Evolutionary conservation across 257 asterid genomes (phyloP).

Genomic region (Lithospermum erythrorhizon): DNA sequence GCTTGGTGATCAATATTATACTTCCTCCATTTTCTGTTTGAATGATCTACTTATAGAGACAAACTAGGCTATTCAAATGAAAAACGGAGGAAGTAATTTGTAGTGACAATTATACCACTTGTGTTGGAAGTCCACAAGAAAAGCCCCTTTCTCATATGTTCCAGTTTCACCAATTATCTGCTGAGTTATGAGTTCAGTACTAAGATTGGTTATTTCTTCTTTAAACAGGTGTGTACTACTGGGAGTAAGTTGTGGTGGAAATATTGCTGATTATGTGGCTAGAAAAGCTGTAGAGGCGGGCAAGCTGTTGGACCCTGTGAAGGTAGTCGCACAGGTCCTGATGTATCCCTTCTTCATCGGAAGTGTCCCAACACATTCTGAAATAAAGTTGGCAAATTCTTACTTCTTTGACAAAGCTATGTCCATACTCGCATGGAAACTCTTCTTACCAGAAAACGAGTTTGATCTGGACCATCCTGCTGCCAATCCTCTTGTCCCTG

Average conservation of each 20-base stretch:
- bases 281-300: slow-evolving; percentile 78
- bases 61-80: not conserved
- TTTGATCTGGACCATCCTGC: slow-evolving; percentile 75
- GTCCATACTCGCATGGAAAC: slow-evolving; percentile 78
- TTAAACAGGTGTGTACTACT: slow-evolving; percentile 79
- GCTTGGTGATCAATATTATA: not conserved
- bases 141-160: not conserved
- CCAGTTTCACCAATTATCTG: not conserved
- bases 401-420: slow-evolving; percentile 87
- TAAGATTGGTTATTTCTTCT: not conserved
- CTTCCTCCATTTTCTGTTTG: not conserved
- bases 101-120: not conserved
- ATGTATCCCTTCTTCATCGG: slow-evolving; percentile 95
- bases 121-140: not conserved
- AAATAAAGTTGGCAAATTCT: slow-evolving; percentile 71
- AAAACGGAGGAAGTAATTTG: not conserved
- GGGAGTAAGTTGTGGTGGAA: slow-evolving; percentile 95
- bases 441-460: slow-evolving; percentile 63
- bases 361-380: slow-evolving; percentile 75
- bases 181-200: not conserved
- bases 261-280: slow-evolving; percentile 67
- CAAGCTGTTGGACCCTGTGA: slow-evolving; percentile 73
- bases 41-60: no score
- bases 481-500: slow-evolving; percentile 59
- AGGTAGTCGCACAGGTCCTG: slow-evolving; percentile 87